These are phyloP conservation scores for Jamesozyma rosinii DNA, from an alignment of 805 yeast genomes.

Conservation along the genomic window DNA sequence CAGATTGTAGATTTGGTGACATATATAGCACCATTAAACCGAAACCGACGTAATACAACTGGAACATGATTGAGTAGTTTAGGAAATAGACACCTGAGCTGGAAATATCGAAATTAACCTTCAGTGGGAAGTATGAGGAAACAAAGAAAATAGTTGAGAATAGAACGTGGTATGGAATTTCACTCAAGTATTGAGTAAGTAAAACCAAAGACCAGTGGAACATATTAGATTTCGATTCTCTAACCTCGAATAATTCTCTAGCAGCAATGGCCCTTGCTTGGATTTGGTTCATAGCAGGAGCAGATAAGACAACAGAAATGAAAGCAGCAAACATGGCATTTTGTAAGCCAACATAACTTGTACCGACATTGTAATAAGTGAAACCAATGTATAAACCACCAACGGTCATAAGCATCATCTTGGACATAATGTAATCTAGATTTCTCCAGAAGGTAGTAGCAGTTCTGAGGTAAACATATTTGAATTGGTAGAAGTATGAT, in stretches of 20 bases:
- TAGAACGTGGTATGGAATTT: conserved; percentile 30
- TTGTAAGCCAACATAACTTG: conserved; percentile 35
- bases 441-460: conserved; percentile 31
- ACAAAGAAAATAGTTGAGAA: conserved; percentile 29
- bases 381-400: conserved; percentile 45
- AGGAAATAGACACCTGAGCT: conserved; percentile 44
- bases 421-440: conserved; percentile 35
- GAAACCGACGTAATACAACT: conserved; percentile 35
- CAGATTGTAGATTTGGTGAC: conserved; percentile 23
- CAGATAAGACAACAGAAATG: conserved; percentile 32
- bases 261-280: conserved; percentile 32
- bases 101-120: conserved; percentile 24
- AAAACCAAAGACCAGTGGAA: conserved; percentile 35
- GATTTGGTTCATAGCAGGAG: conserved; percentile 31
- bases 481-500: conserved; percentile 26
- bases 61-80: conserved; percentile 37
- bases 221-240: conserved; percentile 36
- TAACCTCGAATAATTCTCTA: conserved; percentile 34
- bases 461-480: conserved; percentile 27
- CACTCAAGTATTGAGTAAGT: conserved; percentile 29
- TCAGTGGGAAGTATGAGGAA: conserved; percentile 35
- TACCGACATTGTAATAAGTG: conserved; percentile 45
- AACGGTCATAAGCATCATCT: conserved; percentile 35
- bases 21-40: conserved; percentile 29
- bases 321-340: conserved; percentile 33